Percentiles rank a stretch among this genome's conserved stretches.
These are phyloP conservation scores for Sordaria brevicollis DNA, from an alignment of 495 filamentous ascomycete genomes.

Conservation along the genomic window DNA sequence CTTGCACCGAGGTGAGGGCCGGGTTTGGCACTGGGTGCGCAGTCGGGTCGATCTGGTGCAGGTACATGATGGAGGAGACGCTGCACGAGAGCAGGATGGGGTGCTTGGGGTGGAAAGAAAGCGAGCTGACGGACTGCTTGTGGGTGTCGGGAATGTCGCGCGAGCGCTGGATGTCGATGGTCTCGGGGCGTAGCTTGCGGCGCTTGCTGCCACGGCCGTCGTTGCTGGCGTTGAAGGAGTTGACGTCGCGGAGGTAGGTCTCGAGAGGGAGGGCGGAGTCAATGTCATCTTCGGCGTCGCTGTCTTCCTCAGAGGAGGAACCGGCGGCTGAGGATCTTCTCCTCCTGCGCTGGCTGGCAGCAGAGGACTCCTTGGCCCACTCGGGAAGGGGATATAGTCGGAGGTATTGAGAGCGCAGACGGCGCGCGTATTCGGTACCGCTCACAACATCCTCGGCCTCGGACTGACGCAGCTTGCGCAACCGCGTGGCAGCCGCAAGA, in stretches of 20 bases:
- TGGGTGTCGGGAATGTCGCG: conserved; percentile 40
- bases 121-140: conserved; percentile 68
- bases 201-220: conserved; percentile 33
- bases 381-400: conserved; percentile 68
- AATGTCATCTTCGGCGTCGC: conserved; percentile 48
- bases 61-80: conserved; percentile 67
- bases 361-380: conserved; percentile 52
- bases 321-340: conserved; percentile 37
- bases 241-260: conserved; percentile 61
- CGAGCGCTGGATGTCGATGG: conserved; percentile 67
- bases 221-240: conserved; percentile 35
- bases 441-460: conserved; percentile 78
- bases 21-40: conserved; percentile 69
- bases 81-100: conserved; percentile 86
- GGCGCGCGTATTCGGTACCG: conserved; percentile 72
- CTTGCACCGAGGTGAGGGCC: conserved; percentile 77
- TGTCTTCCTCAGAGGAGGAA: conserved; percentile 49
- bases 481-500: conserved; percentile 55
- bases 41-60: conserved; percentile 76
- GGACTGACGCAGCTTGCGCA: conserved; percentile 69
- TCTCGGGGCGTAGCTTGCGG: conserved; percentile 68
- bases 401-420: conserved; percentile 73
- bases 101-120: conserved; percentile 79
- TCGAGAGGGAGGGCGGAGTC: conserved; percentile 66
- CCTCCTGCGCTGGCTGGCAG: conserved; percentile 44